A percentile compares a stretch with the other conserved stretches of the same genome.
These are phyloP conservation scores for Candida sithepensis DNA, from an alignment of 805 yeast genomes.

Conservation along the genomic window DNA sequence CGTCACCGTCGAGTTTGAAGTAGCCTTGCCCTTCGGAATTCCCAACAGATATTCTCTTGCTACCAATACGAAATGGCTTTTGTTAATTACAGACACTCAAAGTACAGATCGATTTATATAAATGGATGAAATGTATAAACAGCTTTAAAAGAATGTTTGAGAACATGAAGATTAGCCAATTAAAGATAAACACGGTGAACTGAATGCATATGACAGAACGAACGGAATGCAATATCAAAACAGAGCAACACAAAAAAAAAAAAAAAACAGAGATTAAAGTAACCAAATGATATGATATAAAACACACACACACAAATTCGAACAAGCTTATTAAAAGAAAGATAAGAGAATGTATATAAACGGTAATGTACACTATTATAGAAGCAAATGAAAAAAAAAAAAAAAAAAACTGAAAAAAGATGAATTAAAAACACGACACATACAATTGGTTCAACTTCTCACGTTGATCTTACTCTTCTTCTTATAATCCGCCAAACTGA, in stretches of 20 bases:
- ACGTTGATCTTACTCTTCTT: constrained; percentile 33
- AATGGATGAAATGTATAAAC: background rate
- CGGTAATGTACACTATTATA: background rate
- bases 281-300: no score
- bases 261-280: background rate
- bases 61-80: no score
- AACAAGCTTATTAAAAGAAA: background rate
- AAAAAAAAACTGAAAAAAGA: constrained; percentile 2
- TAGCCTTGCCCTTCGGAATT: no score
- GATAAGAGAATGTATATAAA: background rate
- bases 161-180: background rate
- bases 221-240: background rate
- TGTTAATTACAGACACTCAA: no score
- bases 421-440: constrained; percentile 5
- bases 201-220: background rate
- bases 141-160: background rate
- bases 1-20: no score
- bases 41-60: no score
- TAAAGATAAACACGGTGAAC: background rate
- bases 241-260: background rate
- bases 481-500: constrained; percentile 74
- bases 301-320: background rate
- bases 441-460: background rate
- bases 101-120: no score
- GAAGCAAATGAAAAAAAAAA: background rate